Evolutionary conservation across 345 rosid genomes (phyloP).

Genomic region (Gossypium bickii): DNA sequence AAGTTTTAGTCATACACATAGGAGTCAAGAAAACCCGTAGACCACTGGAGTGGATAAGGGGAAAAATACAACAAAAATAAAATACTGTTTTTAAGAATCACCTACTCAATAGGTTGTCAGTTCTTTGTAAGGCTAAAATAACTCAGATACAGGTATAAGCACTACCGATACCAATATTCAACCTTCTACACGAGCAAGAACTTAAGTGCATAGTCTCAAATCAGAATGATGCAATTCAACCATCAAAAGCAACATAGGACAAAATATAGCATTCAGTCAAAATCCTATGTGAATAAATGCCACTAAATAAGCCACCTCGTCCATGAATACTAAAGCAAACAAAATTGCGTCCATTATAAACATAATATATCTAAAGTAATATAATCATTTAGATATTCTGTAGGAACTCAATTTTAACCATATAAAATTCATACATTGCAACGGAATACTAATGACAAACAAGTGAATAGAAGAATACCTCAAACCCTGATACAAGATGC

Average conservation of each 20-base stretch:
- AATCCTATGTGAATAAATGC: neutral
- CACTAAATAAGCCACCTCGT: neutral
- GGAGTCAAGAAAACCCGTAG: neutral
- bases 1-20: too few species aligned
- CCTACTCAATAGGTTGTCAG: neutral
- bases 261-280: neutral
- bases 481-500: slow-evolving; percentile 76
- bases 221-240: neutral
- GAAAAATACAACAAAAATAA: neutral
- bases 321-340: neutral
- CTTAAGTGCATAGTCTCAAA: neutral
- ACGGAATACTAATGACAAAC: neutral
- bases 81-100: neutral
- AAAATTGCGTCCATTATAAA: neutral
- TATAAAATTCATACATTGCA: neutral
- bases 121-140: neutral
- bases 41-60: neutral
- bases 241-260: neutral
- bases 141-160: neutral
- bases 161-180: neutral
- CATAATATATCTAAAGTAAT: neutral
- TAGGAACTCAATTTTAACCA: neutral
- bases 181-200: neutral
- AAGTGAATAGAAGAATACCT: slow-evolving; percentile 23
- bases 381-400: neutral